A percentile compares a stretch with the other conserved stretches of the same genome.
Evolutionary conservation across 371 early-diverging fungal species (phyloP).

Genomic region (Mortierella polycephala): DNA sequence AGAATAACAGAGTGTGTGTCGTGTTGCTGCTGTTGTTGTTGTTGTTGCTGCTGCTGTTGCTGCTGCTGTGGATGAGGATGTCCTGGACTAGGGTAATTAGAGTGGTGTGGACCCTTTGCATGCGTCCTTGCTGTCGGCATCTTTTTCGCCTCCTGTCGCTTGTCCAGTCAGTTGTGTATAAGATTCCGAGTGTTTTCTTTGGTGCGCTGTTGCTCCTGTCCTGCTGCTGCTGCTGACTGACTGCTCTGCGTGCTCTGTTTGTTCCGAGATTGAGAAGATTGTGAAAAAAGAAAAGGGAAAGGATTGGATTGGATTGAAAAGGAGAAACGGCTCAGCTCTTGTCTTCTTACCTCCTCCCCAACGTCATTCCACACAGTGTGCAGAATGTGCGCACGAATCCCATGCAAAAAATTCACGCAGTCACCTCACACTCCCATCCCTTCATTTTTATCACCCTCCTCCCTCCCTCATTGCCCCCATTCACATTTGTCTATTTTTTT

Average conservation of each 20-base stretch:
- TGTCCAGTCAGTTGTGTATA: neutral
- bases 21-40: constrained; percentile 59
- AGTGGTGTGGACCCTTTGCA: constrained; percentile 40
- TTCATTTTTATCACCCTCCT: neutral
- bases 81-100: constrained; percentile 37
- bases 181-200: neutral
- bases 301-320: neutral
- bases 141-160: neutral
- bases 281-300: neutral
- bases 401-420: too few species aligned
- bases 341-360: neutral
- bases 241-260: neutral
- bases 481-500: neutral
- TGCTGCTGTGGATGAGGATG: constrained; percentile 40
- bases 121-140: constrained; percentile 51
- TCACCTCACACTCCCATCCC: neutral
- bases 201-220: neutral
- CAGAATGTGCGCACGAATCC: too few species aligned
- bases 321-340: neutral
- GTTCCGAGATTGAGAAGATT: neutral
- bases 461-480: neutral
- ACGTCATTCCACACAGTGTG: neutral
- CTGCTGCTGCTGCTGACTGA: neutral
- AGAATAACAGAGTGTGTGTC: constrained; percentile 87
- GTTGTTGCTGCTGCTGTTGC: constrained; percentile 45